Conservation (phyloP, 305 asterid species). For the Rubia peregrina region DNA sequence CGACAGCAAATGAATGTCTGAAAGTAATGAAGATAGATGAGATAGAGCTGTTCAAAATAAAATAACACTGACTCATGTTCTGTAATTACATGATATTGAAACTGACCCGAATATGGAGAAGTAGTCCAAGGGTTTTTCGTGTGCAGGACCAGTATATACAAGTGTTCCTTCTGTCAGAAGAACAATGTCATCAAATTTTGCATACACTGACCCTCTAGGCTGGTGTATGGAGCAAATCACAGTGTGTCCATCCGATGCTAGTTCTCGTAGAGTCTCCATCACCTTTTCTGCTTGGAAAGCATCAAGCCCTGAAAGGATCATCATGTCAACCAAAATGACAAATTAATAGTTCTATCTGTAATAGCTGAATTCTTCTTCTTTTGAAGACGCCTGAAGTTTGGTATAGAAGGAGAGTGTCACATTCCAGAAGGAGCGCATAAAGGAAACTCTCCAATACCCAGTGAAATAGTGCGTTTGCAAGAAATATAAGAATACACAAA, state of each 20-base stretch:
- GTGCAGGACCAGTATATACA: constrained; percentile 90
- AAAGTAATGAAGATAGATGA: neutral
- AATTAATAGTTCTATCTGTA: neutral
- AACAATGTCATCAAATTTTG: constrained; percentile 88
- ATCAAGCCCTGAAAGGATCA: constrained; percentile 81
- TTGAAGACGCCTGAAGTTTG: neutral
- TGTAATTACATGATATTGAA: constrained; percentile 11
- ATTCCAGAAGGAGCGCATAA: neutral
- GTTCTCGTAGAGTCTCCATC: constrained; percentile 85
- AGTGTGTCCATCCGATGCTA: constrained; percentile 95
- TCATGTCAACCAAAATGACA: constrained; percentile 14
- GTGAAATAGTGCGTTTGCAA: neutral
- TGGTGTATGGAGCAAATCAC: constrained; percentile 98
- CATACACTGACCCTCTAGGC: constrained; percentile 93
- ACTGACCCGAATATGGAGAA: constrained; percentile 84
- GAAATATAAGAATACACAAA: neutral
- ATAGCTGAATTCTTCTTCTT: neutral
- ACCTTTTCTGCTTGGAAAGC: constrained; percentile 99
- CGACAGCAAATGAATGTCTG: neutral
- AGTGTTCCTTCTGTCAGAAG: constrained; percentile 86
- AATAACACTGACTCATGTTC: neutral
- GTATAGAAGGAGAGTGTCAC: neutral
- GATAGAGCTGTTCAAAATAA: neutral
- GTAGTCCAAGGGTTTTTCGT: constrained; percentile 57
- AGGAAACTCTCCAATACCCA: neutral